phyloP scores from a whole-genome alignment of 2,329 filamentous ascomycete genomes.

The Pseudopyricularia cyperi region DNA sequence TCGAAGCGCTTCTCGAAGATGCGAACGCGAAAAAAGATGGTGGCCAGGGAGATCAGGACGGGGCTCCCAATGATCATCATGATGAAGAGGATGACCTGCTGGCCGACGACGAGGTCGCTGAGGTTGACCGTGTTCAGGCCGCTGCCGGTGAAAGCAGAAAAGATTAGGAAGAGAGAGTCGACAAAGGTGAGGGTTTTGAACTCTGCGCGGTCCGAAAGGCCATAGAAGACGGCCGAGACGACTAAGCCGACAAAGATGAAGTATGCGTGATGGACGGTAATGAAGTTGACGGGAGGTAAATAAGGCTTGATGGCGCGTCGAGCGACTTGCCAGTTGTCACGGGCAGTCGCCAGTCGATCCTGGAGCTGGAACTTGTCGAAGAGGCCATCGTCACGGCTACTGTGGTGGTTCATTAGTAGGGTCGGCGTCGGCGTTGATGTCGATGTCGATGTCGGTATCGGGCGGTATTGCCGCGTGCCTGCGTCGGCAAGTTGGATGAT shows the following conservation, averaged over 20 bases:
- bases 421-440: no score
- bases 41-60: constrained; percentile 51
- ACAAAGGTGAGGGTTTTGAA: constrained; percentile 40
- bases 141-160: constrained; percentile 54
- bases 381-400: constrained; percentile 1
- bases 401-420: no score
- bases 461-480: no score
- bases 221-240: constrained; percentile 48
- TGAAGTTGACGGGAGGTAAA: constrained; percentile 41
- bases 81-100: constrained; percentile 50
- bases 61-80: constrained; percentile 51
- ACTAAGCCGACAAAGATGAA: constrained; percentile 43
- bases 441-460: no score
- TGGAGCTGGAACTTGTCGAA: not conserved
- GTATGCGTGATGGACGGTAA: constrained; percentile 53
- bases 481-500: no score
- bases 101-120: constrained; percentile 49
- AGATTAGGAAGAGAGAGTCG: constrained; percentile 50
- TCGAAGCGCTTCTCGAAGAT: constrained; percentile 50
- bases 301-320: not conserved
- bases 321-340: not conserved
- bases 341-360: not conserved
- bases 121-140: constrained; percentile 53
- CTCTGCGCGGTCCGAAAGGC: constrained; percentile 33
- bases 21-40: constrained; percentile 44